Conservation (phyloP, 352 stramenopile genomes). For the Phytophthora pistaciae region DNA sequence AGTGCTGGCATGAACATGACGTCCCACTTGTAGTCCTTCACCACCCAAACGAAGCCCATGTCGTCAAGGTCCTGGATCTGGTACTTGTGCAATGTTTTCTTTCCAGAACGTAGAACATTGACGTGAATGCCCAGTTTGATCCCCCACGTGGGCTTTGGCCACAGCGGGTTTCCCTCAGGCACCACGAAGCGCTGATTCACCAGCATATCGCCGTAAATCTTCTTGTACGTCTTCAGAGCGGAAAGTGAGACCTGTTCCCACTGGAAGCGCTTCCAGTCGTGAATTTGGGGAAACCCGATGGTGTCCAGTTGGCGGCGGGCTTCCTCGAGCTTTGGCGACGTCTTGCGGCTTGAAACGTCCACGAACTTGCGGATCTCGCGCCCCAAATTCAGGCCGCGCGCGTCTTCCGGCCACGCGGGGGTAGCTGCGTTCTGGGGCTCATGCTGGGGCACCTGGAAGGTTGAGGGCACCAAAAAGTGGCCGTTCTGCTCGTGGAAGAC, state of each 20-base stretch:
- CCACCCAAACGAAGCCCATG: slow-evolving; percentile 55
- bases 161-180: slow-evolving; percentile 31
- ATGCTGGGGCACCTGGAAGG: slow-evolving; percentile 43
- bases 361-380: slow-evolving; percentile 43
- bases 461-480: slow-evolving; percentile 55
- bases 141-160: slow-evolving; percentile 47
- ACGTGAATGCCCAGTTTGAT: slow-evolving; percentile 50
- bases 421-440: background rate
- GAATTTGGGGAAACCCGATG: slow-evolving; percentile 40
- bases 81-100: slow-evolving; percentile 27
- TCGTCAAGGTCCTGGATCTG: slow-evolving; percentile 45
- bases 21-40: slow-evolving; percentile 46
- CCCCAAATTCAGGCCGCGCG: slow-evolving; percentile 52
- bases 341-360: slow-evolving; percentile 5
- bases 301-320: slow-evolving; percentile 34
- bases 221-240: slow-evolving; percentile 46
- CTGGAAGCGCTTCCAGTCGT: slow-evolving; percentile 56
- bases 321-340: slow-evolving; percentile 1
- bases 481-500: slow-evolving; percentile 47
- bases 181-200: slow-evolving; percentile 50
- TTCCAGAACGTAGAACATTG: slow-evolving; percentile 40
- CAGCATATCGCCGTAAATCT: slow-evolving; percentile 41
- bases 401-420: slow-evolving; percentile 45
- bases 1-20: slow-evolving; percentile 50
- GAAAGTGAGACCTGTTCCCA: slow-evolving; percentile 42